Evolutionary conservation across 257 asterid genomes (phyloP).

Genomic region (Orobanche coerulescens): DNA sequence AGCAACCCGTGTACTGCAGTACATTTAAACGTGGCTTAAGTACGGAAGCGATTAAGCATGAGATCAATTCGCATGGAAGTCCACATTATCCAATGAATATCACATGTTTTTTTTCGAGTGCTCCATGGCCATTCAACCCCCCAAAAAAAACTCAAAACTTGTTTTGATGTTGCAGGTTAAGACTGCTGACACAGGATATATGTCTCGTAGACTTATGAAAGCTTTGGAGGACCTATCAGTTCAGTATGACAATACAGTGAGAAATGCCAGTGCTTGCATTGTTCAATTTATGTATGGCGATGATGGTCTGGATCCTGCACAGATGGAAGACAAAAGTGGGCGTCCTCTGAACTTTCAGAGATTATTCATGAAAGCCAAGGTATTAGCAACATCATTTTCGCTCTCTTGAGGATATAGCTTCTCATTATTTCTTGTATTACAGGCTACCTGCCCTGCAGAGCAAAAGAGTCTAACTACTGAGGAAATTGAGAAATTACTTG

Average conservation of each 20-base stretch:
- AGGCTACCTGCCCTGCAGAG: slow-evolving; percentile 94
- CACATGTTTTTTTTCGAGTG: background rate
- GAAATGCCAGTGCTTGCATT: slow-evolving; percentile 79
- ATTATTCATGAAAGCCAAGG: slow-evolving; percentile 90
- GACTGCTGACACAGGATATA: slow-evolving; percentile 97
- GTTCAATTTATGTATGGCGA: slow-evolving; percentile 83
- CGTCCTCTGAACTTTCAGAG: slow-evolving; percentile 78
- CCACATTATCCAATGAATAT: too few relatives aligned
- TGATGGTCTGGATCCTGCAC: slow-evolving; percentile 98
- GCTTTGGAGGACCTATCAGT: slow-evolving; percentile 82
- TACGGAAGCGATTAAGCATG: too few relatives aligned
- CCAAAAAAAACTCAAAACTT: background rate
- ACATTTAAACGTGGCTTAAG: too few relatives aligned
- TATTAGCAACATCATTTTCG: slow-evolving; percentile 20
- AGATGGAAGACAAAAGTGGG: slow-evolving; percentile 90
- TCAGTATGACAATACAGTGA: slow-evolving; percentile 76
- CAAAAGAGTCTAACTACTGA: slow-evolving; percentile 43
- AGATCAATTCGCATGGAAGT: too few relatives aligned
- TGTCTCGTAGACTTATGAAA: slow-evolving; percentile 97
- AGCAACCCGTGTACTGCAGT: too few relatives aligned
- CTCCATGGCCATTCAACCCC: background rate
- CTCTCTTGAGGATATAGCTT: slow-evolving; percentile 3
- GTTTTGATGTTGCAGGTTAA: slow-evolving; percentile 57
- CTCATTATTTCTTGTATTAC: slow-evolving; percentile 22
- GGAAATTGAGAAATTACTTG: slow-evolving; percentile 31